Conservation (phyloP, 768 basidiomycete genomes). For the Naganishia onofrii region DNA sequence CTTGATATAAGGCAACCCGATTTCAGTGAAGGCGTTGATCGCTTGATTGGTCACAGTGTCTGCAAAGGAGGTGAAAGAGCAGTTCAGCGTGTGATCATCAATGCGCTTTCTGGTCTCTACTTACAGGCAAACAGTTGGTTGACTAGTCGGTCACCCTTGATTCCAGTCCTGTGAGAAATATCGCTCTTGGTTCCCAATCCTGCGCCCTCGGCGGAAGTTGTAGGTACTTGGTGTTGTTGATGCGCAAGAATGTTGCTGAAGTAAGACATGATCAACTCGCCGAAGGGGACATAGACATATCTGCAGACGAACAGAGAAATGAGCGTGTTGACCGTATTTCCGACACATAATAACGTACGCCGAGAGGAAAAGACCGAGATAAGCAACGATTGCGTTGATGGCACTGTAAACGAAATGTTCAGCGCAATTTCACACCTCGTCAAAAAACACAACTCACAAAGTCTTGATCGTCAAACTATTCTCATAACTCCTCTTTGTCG, state of each 20-base stretch:
- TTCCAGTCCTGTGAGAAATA: slow-evolving; percentile 27
- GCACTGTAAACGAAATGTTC: slow-evolving; percentile 50
- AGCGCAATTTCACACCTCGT: not conserved
- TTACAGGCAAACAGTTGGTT: slow-evolving; percentile 85
- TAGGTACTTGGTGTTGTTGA: slow-evolving; percentile 26
- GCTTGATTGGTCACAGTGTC: slow-evolving; percentile 57
- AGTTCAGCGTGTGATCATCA: not conserved
- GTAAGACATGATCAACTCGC: slow-evolving; percentile 72
- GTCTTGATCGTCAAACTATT: slow-evolving; percentile 83
- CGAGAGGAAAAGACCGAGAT: slow-evolving; percentile 84
- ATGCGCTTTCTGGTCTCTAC: not conserved
- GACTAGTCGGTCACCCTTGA: slow-evolving; percentile 60
- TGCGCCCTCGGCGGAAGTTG: slow-evolving; percentile 48
- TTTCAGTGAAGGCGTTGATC: slow-evolving; percentile 71
- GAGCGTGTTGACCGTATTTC: not conserved
- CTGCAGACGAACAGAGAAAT: slow-evolving; percentile 20
- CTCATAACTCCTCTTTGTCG: slow-evolving; percentile 70
- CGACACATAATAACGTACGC: slow-evolving; percentile 53
- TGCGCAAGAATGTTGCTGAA: slow-evolving; percentile 38
- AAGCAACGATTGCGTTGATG: slow-evolving; percentile 82
- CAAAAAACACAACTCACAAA: slow-evolving; percentile 55
- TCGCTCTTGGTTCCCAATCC: slow-evolving; percentile 42
- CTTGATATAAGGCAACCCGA: slow-evolving; percentile 74
- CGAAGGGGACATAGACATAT: slow-evolving; percentile 88
- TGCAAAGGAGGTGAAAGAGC: not conserved